Evolutionary conservation across 768 basidiomycete species (phyloP).

Genomic region (Gyrodon lividus): DNA sequence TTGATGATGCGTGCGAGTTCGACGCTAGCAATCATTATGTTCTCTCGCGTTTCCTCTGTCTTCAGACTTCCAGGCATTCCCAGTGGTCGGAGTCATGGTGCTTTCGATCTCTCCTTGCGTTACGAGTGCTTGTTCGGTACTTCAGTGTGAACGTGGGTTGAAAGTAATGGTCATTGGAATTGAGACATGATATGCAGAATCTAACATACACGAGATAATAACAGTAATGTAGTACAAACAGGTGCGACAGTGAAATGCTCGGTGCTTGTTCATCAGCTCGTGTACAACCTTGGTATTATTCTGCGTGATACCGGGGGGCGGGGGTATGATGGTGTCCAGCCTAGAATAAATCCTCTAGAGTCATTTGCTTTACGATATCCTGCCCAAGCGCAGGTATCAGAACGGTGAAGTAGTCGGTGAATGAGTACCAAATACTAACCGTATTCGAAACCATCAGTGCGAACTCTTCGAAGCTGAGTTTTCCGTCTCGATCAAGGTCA

Average conservation of each 20-base stretch:
- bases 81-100: no score
- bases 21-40: no score
- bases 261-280: conserved; percentile 8
- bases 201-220: conserved; percentile 21
- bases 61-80: no score
- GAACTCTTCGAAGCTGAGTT: conserved; percentile 96
- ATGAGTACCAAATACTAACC: conserved; percentile 41
- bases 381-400: conserved; percentile 30
- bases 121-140: no score
- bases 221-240: conserved; percentile 23
- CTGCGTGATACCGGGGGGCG: conserved; percentile 7
- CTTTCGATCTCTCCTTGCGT: no score
- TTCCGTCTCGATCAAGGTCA: conserved; percentile 96
- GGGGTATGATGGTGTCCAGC: conserved; percentile 19
- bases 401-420: background rate
- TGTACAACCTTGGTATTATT: conserved; percentile 20
- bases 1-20: no score
- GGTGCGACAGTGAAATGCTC: conserved; percentile 8
- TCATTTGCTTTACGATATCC: conserved; percentile 99
- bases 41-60: no score
- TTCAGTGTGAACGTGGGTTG: no score
- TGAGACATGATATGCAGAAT: background rate
- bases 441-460: conserved; percentile 96
- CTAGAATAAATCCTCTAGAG: conserved; percentile 88
- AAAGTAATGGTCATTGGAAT: background rate